These are phyloP conservation scores for Pythium periplocum DNA, from an alignment of 352 stramenopile species.

Conservation along the genomic window DNA sequence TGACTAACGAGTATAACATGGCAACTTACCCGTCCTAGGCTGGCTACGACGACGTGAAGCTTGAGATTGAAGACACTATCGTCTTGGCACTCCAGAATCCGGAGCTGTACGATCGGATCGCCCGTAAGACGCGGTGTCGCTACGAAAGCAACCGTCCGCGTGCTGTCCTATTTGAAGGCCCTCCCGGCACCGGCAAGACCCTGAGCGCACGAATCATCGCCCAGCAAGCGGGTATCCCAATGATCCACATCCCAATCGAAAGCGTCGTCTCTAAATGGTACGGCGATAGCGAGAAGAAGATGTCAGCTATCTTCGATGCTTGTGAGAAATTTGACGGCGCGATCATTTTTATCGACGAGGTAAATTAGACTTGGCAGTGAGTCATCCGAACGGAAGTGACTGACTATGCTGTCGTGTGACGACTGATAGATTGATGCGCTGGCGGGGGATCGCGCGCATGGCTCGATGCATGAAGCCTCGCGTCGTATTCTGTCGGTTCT, in stretches of 20 bases:
- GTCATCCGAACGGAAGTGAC: neutral
- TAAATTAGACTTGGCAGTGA: slow-evolving; percentile 10
- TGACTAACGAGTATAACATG: neutral
- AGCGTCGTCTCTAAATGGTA: slow-evolving; percentile 94
- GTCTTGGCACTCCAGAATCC: slow-evolving; percentile 90
- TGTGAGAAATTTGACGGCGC: slow-evolving; percentile 89
- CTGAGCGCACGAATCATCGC: slow-evolving; percentile 93
- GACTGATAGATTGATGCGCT: slow-evolving; percentile 82
- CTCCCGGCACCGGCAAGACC: slow-evolving; percentile 93
- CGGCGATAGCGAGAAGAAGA: slow-evolving; percentile 93
- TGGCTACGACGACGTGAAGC: slow-evolving; percentile 88
- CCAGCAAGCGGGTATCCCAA: slow-evolving; percentile 86
- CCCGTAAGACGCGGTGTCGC: slow-evolving; percentile 80
- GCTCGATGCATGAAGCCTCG: slow-evolving; percentile 91
- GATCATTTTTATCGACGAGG: slow-evolving; percentile 95
- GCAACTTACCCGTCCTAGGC: slow-evolving; percentile 31
- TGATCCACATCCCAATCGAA: slow-evolving; percentile 93
- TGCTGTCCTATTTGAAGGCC: slow-evolving; percentile 91
- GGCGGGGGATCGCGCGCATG: slow-evolving; percentile 80
- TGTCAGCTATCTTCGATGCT: slow-evolving; percentile 92
- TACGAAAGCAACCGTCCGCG: slow-evolving; percentile 89
- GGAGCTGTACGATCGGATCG: slow-evolving; percentile 89
- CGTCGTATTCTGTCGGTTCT: slow-evolving; percentile 89
- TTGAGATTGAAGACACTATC: slow-evolving; percentile 91
- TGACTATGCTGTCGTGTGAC: neutral